phyloP scores from a whole-genome alignment of 345 rosid species.

The Nasturtium officinale region DNA sequence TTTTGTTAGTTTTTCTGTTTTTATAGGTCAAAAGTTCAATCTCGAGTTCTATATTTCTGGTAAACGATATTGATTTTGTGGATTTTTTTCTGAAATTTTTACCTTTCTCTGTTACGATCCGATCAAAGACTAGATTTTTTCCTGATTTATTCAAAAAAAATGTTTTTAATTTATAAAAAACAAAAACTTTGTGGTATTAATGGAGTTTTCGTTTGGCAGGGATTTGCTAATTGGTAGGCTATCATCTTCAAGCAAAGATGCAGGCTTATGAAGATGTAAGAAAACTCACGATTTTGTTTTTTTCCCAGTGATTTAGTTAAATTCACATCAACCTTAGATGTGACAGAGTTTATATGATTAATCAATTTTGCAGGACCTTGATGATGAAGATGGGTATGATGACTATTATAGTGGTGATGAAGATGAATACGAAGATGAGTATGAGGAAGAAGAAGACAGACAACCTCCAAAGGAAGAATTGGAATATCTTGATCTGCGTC shows the following conservation, averaged over 20 bases:
- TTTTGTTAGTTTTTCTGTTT: not conserved
- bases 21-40: not conserved
- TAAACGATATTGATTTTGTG: not conserved
- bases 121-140: not conserved
- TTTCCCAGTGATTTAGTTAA: not conserved
- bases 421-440: constrained; percentile 33
- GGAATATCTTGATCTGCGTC: constrained; percentile 70
- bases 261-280: constrained; percentile 43
- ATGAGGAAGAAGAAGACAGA: constrained; percentile 48
- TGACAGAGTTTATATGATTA: not conserved
- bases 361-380: constrained; percentile 37
- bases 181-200: not conserved
- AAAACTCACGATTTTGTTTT: not conserved
- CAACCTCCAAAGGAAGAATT: constrained; percentile 39
- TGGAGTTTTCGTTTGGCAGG: constrained; percentile 9
- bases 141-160: not conserved
- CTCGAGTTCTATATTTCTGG: not conserved
- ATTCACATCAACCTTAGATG: not conserved
- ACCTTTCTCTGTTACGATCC: not conserved
- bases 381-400: constrained; percentile 40
- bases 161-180: not conserved
- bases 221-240: constrained; percentile 16
- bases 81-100: not conserved
- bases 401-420: constrained; percentile 40
- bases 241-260: constrained; percentile 26